Base-by-base conservation (phyloP, 768 basidiomycete genomes). In the Hygrocybe punicea region DNA sequence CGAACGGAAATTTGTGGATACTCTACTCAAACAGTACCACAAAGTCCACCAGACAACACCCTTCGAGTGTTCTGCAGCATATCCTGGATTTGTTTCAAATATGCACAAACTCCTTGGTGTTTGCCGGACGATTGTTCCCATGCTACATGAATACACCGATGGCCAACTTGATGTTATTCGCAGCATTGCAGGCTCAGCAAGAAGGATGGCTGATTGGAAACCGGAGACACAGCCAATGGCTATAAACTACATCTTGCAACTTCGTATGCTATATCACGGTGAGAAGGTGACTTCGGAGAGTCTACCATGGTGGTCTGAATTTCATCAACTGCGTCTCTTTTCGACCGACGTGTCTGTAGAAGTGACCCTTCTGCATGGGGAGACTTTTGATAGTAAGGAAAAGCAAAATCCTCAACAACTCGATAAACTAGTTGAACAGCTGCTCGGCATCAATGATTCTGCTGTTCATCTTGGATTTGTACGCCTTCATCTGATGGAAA, bases 301-400 rank as follows among this genome's bases (percentile, higher is more conserved):
- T 19, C 36, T 51, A 25, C 35, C 59, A 24, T 63, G 62, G 62
- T 63, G 62, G 62, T 55, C 48, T 17, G 62, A 63, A 54, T 60
- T 60, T 55, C 51, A 59, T 34, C 59, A 60, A 25, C 57, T 63
- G 3, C 56, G 57, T 42, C 46, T 63, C 33, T 33, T 60, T 14
- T 63, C 62, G 16, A 58, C 33, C 33, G 24, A 51, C 40, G 53
- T 57, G 6, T 51, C n/a, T 21, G 50, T 39, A 17, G 62, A 63
- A 57, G 29, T 53, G 6, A 33, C 51, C 39, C 51, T 54, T 14
- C 56, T 59, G 14, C 42, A 24, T 39, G 25, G 35, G 37, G 62
- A 63, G 53, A 60, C 59, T 55, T 25, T 25, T 37, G 59, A 63
- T 44, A 17, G 46, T 44, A 56, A 58, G 19, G 59, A 56, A 19